phyloP scores from a whole-genome alignment of 495 filamentous ascomycete species.

The Cercophora scortea region DNA sequence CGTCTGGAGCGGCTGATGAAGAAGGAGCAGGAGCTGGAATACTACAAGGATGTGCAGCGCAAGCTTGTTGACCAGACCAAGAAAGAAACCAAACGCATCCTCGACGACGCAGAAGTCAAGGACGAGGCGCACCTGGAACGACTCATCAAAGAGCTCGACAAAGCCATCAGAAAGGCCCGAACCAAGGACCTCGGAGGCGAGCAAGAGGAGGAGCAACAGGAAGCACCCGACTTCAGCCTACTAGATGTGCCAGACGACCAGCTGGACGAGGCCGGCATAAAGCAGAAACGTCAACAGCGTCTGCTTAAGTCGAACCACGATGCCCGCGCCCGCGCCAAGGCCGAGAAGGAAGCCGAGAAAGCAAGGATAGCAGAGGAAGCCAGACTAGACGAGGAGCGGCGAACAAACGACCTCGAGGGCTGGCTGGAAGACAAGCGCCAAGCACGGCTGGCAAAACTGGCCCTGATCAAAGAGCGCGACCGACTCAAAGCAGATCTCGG shows the following conservation, averaged over 20 bases:
- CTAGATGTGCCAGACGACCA: slow-evolving; percentile 87
- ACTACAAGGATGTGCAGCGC: slow-evolving; percentile 74
- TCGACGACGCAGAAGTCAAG: slow-evolving; percentile 86
- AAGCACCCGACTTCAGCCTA: slow-evolving; percentile 75
- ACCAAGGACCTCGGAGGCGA: slow-evolving; percentile 88
- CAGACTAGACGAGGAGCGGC: slow-evolving; percentile 70
- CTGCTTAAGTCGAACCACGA: slow-evolving; percentile 92
- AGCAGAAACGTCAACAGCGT: slow-evolving; percentile 84
- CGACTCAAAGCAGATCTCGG: slow-evolving; percentile 85
- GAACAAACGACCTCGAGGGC: slow-evolving; percentile 73
- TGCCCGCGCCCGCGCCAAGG: slow-evolving; percentile 82
- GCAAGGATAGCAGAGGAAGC: slow-evolving; percentile 75
- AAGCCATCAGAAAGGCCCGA: slow-evolving; percentile 74
- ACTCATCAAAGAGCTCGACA: slow-evolving; percentile 78
- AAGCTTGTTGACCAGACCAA: slow-evolving; percentile 63
- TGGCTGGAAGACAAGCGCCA: slow-evolving; percentile 77
- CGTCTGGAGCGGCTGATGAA: slow-evolving; percentile 86
- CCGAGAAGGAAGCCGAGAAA: slow-evolving; percentile 88
- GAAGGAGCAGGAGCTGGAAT: slow-evolving; percentile 92
- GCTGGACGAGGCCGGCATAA: slow-evolving; percentile 81
- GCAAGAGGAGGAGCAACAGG: slow-evolving; percentile 67
- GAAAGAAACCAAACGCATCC: slow-evolving; percentile 75
- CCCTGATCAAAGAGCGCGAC: slow-evolving; percentile 87
- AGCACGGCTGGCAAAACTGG: slow-evolving; percentile 64
- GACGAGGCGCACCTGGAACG: slow-evolving; percentile 78